Percentiles rank a stretch among this genome's conserved stretches.
Evolutionary conservation across 306 rosid genomes (phyloP).

Genomic region (Cucurbita ficifolia): DNA sequence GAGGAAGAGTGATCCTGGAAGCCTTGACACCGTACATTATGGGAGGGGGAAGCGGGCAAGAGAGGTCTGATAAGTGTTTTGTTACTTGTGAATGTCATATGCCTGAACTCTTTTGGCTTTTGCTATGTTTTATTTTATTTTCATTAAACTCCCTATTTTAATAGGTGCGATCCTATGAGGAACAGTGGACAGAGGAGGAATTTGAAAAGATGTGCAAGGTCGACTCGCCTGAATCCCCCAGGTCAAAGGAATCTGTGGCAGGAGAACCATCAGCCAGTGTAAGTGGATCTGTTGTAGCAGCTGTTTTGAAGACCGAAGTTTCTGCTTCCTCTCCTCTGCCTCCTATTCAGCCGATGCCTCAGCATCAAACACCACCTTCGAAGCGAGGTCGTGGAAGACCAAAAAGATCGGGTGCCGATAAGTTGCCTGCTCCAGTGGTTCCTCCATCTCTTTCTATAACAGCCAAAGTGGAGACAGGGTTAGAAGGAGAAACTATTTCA

Average conservation of each 20-base stretch:
- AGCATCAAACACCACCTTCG: slow-evolving; percentile 63
- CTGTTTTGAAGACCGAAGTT: slow-evolving; percentile 28
- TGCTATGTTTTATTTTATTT: background rate
- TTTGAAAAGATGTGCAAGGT: slow-evolving; percentile 91
- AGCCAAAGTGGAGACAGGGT: slow-evolving; percentile 27
- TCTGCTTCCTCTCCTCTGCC: slow-evolving; percentile 26
- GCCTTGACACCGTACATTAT: slow-evolving; percentile 74
- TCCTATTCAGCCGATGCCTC: slow-evolving; percentile 29
- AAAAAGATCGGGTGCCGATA: slow-evolving; percentile 48
- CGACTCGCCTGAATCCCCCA: slow-evolving; percentile 63
- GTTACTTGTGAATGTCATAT: background rate
- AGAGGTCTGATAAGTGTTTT: slow-evolving; percentile 55
- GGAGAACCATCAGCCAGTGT: slow-evolving; percentile 21
- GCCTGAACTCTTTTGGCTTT: background rate
- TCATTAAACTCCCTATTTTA: background rate
- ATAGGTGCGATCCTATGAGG: slow-evolving; percentile 96
- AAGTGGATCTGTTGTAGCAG: slow-evolving; percentile 20
- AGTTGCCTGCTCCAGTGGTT: slow-evolving; percentile 25
- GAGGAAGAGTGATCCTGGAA: slow-evolving; percentile 65
- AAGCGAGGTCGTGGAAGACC: slow-evolving; percentile 99
- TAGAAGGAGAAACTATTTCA: slow-evolving; percentile 26
- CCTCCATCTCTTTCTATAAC: slow-evolving; percentile 35
- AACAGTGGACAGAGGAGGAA: slow-evolving; percentile 99
- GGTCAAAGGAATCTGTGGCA: slow-evolving; percentile 33
- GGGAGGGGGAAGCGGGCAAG: slow-evolving; percentile 98